Base-by-base conservation (phyloP, 169 alveolate genomes). In the Condylostoma magnum region DNA sequence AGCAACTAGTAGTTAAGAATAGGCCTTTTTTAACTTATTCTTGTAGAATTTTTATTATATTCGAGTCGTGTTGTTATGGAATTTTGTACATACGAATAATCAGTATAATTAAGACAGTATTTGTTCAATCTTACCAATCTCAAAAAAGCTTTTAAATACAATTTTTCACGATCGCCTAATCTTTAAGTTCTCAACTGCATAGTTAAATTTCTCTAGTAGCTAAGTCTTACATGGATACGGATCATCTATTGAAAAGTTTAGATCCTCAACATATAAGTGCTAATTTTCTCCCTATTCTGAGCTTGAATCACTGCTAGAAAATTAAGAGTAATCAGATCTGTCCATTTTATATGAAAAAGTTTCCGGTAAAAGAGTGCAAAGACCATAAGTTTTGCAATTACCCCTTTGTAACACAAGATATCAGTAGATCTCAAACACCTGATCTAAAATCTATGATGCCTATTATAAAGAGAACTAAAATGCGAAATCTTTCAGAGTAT, bases 31-130 rank as follows among this genome's bases (percentile, higher is more conserved):
- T 22, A 60, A 55, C 27, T 18, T 28, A 10, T 15, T 27, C 43
- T 33, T 36, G 31, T 38, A 18, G 25, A n/a, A 15, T 15, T 60
- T 33, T 60, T 60, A 55, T 0, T 38, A 28, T 27, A 22, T 31
- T 15, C 15, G 10, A 22, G 71, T 60, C 10, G 71, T 38, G 27
- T 30, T 6, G 2, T 60, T 31, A n/a, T 41, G 15, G 36, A 36
- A 41, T 31, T 60, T 60, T 41, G 10, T 41, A 3, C 58, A 37
- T 25, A 36, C 36, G 31, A 60, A n/a, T 2, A 18, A 55, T 55
- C 71, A 60, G 71, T 38, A 60, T 10, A 60, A 55, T 34, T n/a
- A 10, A 8, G 36, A 15, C n/a, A n/a, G 18, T 38, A 60, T 52
- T 1, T 60, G 46, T 1, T n/a, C 28, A 6, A 28, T 31, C n/a